phyloP scores from a whole-genome alignment of 371 early-diverging fungal species.

The Saksenaea oblongispora region DNA sequence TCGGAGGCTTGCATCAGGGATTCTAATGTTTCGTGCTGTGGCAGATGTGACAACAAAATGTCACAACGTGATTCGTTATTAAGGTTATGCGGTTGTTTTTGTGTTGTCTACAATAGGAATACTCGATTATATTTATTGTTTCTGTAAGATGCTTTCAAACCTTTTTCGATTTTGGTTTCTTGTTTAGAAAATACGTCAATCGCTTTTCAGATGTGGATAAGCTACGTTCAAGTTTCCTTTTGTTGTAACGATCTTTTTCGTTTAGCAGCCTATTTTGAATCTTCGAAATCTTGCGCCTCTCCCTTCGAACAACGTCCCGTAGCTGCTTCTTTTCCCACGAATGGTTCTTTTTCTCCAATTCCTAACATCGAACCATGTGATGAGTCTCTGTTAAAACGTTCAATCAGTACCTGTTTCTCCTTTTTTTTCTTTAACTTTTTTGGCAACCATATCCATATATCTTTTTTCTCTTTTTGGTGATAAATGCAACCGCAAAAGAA shows the following conservation, averaged over 20 bases:
- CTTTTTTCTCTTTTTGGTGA: neutral
- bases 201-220: neutral
- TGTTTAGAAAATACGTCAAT: neutral
- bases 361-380: neutral
- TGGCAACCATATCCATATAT: neutral
- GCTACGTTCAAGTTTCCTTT: neutral
- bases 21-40: neutral
- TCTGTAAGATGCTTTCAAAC: neutral
- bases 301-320: neutral
- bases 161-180: neutral
- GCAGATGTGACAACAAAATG: neutral
- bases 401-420: neutral
- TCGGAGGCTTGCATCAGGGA: neutral
- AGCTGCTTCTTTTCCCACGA: neutral
- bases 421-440: neutral
- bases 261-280: neutral
- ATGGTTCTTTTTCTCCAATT: neutral
- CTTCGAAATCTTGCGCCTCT: neutral
- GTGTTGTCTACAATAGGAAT: neutral
- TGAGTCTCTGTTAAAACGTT: neutral
- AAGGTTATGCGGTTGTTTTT: neutral
- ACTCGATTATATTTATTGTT: neutral
- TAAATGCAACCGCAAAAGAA: neutral
- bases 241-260: neutral
- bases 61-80: neutral